These are phyloP conservation scores for Phytophthora tentaculata DNA, from an alignment of 352 stramenopile genomes.

Conservation along the genomic window DNA sequence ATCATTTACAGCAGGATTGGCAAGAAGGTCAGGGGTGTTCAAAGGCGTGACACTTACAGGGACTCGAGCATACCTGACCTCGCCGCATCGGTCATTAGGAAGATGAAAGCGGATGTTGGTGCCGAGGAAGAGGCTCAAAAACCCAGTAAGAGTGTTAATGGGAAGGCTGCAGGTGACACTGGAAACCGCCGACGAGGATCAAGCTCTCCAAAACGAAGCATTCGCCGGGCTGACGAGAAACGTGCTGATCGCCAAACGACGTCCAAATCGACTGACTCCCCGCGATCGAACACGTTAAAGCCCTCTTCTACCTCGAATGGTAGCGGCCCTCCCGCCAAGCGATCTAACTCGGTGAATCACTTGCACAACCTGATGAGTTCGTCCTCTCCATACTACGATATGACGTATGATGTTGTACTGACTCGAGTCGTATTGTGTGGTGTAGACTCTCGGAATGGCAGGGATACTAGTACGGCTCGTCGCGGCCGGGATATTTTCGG, in stretches of 20 bases:
- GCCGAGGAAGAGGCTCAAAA: constrained; percentile 18
- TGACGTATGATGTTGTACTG: constrained; percentile 1
- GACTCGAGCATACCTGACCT: constrained; percentile 46
- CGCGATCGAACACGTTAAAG: constrained; percentile 24
- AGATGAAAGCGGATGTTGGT: constrained; percentile 55
- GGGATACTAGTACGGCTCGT: constrained; percentile 23
- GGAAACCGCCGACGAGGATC: constrained; percentile 14
- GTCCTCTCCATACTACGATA: constrained; percentile 11
- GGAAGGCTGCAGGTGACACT: constrained; percentile 13
- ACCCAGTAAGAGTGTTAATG: constrained; percentile 7
- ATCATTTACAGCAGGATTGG: constrained; percentile 62
- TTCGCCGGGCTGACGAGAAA: constrained; percentile 8
- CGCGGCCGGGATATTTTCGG: constrained; percentile 49
- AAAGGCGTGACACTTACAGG: constrained; percentile 38
- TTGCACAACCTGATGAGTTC: constrained; percentile 63
- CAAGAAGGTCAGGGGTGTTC: constrained; percentile 49
- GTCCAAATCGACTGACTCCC: constrained; percentile 9
- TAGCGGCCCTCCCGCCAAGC: constrained; percentile 21
- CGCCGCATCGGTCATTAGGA: constrained; percentile 59
- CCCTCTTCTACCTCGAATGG: constrained; percentile 12
- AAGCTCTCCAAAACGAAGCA: constrained; percentile 16
- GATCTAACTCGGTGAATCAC: constrained; percentile 71
- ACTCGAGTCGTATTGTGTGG: constrained; percentile 6
- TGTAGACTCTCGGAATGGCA: constrained; percentile 39
- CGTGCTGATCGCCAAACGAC: constrained; percentile 6